Base-by-base conservation (phyloP, 1,284 basidiomycete species). In the Microbotryum violaceum region DNA sequence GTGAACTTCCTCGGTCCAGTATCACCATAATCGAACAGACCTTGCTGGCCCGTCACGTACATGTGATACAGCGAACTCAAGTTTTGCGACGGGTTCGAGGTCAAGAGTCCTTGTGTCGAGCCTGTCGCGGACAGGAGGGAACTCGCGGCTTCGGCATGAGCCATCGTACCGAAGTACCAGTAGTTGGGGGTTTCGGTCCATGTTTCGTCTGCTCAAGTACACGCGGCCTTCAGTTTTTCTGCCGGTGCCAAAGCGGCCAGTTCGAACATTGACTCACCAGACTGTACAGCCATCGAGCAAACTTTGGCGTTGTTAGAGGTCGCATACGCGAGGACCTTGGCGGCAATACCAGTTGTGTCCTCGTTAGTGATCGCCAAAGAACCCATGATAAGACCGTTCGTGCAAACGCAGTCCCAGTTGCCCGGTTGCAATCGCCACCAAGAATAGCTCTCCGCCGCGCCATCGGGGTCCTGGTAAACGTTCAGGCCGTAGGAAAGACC, bases 341-440 rank as follows among this genome's bases (percentile, higher is more conserved):
- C 72, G 0, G 93, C 88, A 46, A 79, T 79, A 49, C 86, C 86
- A 3, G 87, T 86, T 16, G 82, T 83, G 72, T 97, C 93, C 61
- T 93, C 88, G 62, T 82, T 85, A 21, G 90, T 78, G 71, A 99
- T 91, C 50, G 94, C 92, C 51, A 99, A 84, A 0, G 96, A 83
- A 57, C 83, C 96, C 72, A 97, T 77, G 27, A 89, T 89, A 68
- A 98, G 79, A 65, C 94, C 94, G 60, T 85, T 84, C 76, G 97
- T 98, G 80, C 87, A 91, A 65, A 97, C 77, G 74, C 94, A 97
- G 77, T 97, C 97, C 93, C 93, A 97, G 80, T 97, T 97, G 49
- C 94, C 81, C 5, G 37, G 71, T 80, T 77, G 64, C 75, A 29
- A 72, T 69, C 18, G 63, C 75, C 76, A 78, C 77, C 77, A 78